A percentile compares a stretch with the other conserved stretches of the same genome.
These are phyloP conservation scores for Fusarium pilosicola DNA, from an alignment of 2,329 filamentous ascomycete species.

Conservation along the genomic window DNA sequence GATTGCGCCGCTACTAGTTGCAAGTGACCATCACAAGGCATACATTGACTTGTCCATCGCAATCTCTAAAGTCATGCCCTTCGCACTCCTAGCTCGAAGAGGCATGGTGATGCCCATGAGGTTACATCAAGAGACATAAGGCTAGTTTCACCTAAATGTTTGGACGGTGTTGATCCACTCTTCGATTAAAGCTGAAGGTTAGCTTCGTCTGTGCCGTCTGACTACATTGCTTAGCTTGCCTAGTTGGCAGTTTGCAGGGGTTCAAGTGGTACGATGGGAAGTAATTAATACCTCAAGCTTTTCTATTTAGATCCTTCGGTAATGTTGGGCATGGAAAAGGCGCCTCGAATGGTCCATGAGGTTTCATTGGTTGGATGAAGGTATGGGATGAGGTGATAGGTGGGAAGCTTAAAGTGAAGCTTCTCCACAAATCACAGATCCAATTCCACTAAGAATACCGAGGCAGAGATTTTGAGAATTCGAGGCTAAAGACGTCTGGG, in stretches of 20 bases:
- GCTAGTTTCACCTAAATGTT: background rate
- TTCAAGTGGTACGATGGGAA: accelerated
- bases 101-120: accelerated
- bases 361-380: background rate
- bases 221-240: background rate
- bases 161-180: no score
- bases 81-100: background rate
- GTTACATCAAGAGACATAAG: background rate
- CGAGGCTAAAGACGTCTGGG: no score
- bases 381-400: no score
- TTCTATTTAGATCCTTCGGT: background rate
- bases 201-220: background rate
- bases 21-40: background rate
- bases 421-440: background rate
- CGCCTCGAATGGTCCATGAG: background rate
- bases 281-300: background rate
- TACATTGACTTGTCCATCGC: accelerated
- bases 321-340: accelerated
- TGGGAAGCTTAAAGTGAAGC: background rate
- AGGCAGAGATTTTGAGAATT: no score
- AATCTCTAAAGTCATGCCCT: accelerated
- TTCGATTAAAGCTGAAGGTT: background rate
- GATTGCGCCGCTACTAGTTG: background rate
- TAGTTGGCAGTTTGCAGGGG: no score
- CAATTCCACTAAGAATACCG: no score